Evolutionary conservation across 2,329 filamentous ascomycete species (phyloP), one percentile per base, ranked within the genome.

Genomic region (Amesomyces nigricolor): DNA sequence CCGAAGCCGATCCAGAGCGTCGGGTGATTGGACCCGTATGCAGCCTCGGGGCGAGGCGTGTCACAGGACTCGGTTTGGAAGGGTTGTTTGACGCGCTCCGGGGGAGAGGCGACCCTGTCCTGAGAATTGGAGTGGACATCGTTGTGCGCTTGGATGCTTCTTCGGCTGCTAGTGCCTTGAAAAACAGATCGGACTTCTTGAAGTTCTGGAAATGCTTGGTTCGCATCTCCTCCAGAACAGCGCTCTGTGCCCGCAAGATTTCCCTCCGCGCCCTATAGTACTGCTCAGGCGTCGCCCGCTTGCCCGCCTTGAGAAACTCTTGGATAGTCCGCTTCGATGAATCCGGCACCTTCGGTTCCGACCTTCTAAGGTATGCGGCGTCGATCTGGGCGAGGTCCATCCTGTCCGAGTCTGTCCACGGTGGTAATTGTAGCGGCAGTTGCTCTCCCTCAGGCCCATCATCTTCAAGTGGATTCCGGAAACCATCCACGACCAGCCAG

Each of bases 401-500:
- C 47, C 91, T 82, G 68, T 97, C 92, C 0, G 91, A 86, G 29
- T 91, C 83, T 1, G 85, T 87, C 88, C 91, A 96, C 50, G 83
- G 80, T 2, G 80, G 76, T 16, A 87, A 71, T 29, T 77, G 79
- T 1, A 83, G 74, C 2, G 86, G 81, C 1, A 82, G 70, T 48
- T 86, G 75, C 35, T 82, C 77, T 29, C 83, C 85, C 57, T 94
- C 88, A 17, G 86, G 85, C 37, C 86, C 86, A 64, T 89, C 87
- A 30, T 82, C 80, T 71, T 99, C 94, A 2, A 99, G 75, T 0
- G 94, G 95, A 64, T 95, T 96, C 42, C 95, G 87, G 64, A 97
- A 90, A 0, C 94, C 92, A 72, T 99, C 94, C 5, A 97, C 94
- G 3, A 97, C 94, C 40, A 99, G 85, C 91, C 92, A 99, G 70